These are phyloP conservation scores for Sugiyamaella mastotermitis DNA, from an alignment of 805 yeast genomes.

Conservation along the genomic window DNA sequence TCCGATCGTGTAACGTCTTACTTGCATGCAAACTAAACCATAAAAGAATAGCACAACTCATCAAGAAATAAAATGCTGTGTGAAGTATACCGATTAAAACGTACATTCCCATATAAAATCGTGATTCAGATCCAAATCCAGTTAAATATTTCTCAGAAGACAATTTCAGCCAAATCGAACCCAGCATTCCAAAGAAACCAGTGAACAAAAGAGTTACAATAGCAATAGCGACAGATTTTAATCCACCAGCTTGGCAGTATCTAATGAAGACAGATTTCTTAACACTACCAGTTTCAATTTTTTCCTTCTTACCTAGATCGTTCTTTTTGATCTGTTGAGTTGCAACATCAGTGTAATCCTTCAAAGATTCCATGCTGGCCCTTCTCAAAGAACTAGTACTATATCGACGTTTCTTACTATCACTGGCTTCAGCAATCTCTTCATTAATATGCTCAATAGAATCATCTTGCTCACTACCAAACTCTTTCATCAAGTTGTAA, in stretches of 20 bases:
- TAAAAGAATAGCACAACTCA: slow-evolving; percentile 35
- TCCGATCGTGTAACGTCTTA: slow-evolving; percentile 54
- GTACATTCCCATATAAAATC: slow-evolving; percentile 58
- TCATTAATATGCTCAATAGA: slow-evolving; percentile 44
- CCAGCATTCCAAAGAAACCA: slow-evolving; percentile 53
- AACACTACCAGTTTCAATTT: slow-evolving; percentile 50
- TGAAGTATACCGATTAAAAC: slow-evolving; percentile 48
- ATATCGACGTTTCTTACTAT: slow-evolving; percentile 4
- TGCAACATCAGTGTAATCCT: slow-evolving; percentile 3
- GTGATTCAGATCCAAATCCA: slow-evolving; percentile 52
- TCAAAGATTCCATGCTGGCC: slow-evolving; percentile 8
- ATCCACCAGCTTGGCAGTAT: slow-evolving; percentile 75
- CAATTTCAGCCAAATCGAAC: slow-evolving; percentile 76
- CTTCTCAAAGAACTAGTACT: slow-evolving; percentile 10
- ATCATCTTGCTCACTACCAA: slow-evolving; percentile 56
- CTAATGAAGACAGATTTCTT: slow-evolving; percentile 66
- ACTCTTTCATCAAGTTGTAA: slow-evolving; percentile 46
- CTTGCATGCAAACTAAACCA: too few species aligned
- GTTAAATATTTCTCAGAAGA: slow-evolving; percentile 64
- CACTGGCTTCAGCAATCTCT: background rate
- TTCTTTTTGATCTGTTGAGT: slow-evolving; percentile 4
- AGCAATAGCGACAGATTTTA: slow-evolving; percentile 4
- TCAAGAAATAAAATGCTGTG: slow-evolving; percentile 50
- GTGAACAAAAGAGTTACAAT: slow-evolving; percentile 42
- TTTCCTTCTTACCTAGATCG: slow-evolving; percentile 5